A percentile compares a stretch with the other conserved stretches of the same genome.
These are phyloP conservation scores for Trichoderma sp. DNA, from an alignment of 2,329 filamentous ascomycete genomes.

Conservation along the genomic window DNA sequence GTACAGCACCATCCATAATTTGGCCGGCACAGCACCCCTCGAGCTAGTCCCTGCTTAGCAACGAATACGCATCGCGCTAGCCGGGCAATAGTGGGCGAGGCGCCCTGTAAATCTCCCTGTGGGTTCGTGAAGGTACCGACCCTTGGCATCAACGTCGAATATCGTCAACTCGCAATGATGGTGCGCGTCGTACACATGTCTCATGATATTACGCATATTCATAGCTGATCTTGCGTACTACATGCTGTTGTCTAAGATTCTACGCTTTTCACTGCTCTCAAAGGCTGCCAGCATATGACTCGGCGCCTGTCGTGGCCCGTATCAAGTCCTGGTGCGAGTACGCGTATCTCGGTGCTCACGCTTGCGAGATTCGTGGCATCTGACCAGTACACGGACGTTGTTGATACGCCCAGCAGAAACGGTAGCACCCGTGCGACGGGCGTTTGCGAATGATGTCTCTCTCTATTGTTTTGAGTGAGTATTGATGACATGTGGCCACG, in stretches of 20 bases:
- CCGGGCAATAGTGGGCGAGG: background rate
- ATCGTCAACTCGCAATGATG: background rate
- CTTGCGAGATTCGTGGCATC: conserved; percentile 17
- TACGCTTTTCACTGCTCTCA: background rate
- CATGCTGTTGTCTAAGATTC: background rate
- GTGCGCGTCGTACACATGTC: background rate
- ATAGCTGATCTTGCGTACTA: background rate
- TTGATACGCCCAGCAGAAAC: background rate
- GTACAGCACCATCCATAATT: background rate
- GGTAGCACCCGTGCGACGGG: conserved; percentile 8
- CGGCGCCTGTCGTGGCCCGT: conserved; percentile 15
- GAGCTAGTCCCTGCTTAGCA: background rate
- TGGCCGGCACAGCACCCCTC: background rate
- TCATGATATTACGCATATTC: background rate
- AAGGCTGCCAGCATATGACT: background rate
- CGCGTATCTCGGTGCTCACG: conserved; percentile 8
- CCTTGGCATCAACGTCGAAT: background rate
- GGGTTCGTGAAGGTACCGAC: background rate
- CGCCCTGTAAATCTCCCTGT: background rate
- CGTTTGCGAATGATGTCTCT: background rate
- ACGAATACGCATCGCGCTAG: background rate
- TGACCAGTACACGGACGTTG: background rate
- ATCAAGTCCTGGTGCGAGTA: conserved; percentile 16
- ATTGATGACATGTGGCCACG: background rate
- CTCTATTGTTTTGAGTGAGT: background rate